Evolutionary conservation across 805 yeast species (phyloP).

Genomic region (Metschnikowia bowlesiae): DNA sequence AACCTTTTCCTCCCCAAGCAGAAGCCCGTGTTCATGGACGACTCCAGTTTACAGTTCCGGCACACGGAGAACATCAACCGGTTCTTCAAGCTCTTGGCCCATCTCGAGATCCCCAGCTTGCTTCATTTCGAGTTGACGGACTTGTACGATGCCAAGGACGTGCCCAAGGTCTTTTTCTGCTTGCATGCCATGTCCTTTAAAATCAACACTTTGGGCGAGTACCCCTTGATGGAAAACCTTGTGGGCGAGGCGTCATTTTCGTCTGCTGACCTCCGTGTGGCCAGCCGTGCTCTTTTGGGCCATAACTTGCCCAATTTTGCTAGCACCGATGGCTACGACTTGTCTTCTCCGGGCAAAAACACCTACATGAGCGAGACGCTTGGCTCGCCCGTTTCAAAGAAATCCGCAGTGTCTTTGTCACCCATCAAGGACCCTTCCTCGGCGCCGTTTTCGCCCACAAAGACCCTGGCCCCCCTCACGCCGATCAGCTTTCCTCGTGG

Average conservation of each 20-base stretch:
- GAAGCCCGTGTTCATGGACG: conserved; percentile 56
- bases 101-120: conserved; percentile 75
- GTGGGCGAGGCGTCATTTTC: conserved; percentile 61
- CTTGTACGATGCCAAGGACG: conserved; percentile 82
- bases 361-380: conserved; percentile 18
- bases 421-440: neutral
- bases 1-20: conserved; percentile 62
- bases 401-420: neutral
- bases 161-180: conserved; percentile 92
- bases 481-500: neutral
- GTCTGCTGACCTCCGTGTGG: conserved; percentile 61
- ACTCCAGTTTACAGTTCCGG: conserved; percentile 62
- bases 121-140: conserved; percentile 91
- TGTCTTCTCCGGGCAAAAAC: conserved; percentile 14
- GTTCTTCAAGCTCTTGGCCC: conserved; percentile 67
- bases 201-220: conserved; percentile 52
- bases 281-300: conserved; percentile 67
- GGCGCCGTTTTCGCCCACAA: neutral
- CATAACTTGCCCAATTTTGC: conserved; percentile 72
- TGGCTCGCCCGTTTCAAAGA: conserved; percentile 1
- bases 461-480: neutral
- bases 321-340: conserved; percentile 32
- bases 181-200: conserved; percentile 82
- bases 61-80: conserved; percentile 90
- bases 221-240: conserved; percentile 58